These are phyloP conservation scores for Rutidosis leptorrhynchoides DNA, from an alignment of 129 eudicot species.

Conservation along the genomic window DNA sequence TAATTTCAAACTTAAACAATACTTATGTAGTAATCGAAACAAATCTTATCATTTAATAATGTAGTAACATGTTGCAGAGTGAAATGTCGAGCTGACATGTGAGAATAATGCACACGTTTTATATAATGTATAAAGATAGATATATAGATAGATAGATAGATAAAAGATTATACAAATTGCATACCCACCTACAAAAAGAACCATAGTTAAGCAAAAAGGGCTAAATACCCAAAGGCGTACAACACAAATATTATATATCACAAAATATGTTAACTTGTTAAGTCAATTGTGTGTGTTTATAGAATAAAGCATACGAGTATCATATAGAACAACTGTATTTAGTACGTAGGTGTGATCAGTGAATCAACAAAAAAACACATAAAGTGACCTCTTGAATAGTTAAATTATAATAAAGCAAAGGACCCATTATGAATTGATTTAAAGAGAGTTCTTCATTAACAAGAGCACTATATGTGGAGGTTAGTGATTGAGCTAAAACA, in stretches of 20 bases:
- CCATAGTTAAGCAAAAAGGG: constrained; percentile 22
- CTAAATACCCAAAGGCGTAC: constrained; percentile 18
- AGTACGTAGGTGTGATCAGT: constrained; percentile 26
- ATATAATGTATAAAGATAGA: no score
- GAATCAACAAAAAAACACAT: constrained; percentile 27
- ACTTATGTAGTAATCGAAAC: no score
- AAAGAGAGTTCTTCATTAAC: constrained; percentile 7
- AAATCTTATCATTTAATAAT: no score
- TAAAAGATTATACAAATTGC: no score
- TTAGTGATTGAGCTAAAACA: constrained; percentile 17
- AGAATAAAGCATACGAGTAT: constrained; percentile 32
- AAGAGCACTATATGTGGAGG: constrained; percentile 34
- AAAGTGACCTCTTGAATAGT: constrained; percentile 22
- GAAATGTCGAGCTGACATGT: no score
- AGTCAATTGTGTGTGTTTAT: constrained; percentile 27
- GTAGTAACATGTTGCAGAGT: no score
- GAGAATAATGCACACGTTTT: no score
- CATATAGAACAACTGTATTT: constrained; percentile 33
- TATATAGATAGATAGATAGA: no score
- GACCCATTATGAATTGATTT: constrained; percentile 29
- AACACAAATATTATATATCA: constrained; percentile 23
- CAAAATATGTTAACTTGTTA: not conserved
- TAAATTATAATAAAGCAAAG: constrained; percentile 25
- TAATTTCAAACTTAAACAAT: no score
- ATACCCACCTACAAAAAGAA: constrained; percentile 28